Conservation (phyloP, 1,284 basidiomycete genomes). For the Tilletia walkeri region DNA sequence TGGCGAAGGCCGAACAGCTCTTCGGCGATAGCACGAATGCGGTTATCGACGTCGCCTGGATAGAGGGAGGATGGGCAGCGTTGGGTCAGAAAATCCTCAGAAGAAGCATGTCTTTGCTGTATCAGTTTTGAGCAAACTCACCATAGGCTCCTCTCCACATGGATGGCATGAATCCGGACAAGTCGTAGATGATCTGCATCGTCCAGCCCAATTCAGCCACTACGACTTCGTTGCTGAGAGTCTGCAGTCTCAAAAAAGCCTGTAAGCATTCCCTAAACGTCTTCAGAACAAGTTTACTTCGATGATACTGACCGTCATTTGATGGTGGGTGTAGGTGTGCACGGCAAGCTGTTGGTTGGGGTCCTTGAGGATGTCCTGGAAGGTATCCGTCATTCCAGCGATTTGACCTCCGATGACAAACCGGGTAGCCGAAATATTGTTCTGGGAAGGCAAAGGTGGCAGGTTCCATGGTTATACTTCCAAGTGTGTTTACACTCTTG, state of each 20-base stretch:
- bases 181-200: slow-evolving; percentile 73
- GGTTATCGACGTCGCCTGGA: slow-evolving; percentile 52
- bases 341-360: slow-evolving; percentile 49
- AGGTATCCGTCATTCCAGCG: background rate
- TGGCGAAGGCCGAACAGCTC: slow-evolving; percentile 62
- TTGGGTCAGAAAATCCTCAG: background rate
- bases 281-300: background rate
- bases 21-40: slow-evolving; percentile 49
- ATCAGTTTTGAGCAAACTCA: background rate
- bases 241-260: slow-evolving; percentile 30
- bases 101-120: no score
- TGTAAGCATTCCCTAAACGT: no score
- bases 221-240: slow-evolving; percentile 78
- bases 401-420: slow-evolving; percentile 60
- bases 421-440: slow-evolving; percentile 41
- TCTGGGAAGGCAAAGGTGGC: background rate
- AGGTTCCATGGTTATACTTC: no score
- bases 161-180: slow-evolving; percentile 61
- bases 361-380: slow-evolving; percentile 14
- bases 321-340: slow-evolving; percentile 61
- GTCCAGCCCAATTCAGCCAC: slow-evolving; percentile 93
- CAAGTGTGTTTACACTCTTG: no score
- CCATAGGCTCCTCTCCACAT: slow-evolving; percentile 43
- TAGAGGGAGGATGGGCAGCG: background rate
- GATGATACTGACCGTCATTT: slow-evolving; percentile 65